Evolutionary conservation across 352 stramenopile species (phyloP).

Genomic region (Pythium pyrilobum): DNA sequence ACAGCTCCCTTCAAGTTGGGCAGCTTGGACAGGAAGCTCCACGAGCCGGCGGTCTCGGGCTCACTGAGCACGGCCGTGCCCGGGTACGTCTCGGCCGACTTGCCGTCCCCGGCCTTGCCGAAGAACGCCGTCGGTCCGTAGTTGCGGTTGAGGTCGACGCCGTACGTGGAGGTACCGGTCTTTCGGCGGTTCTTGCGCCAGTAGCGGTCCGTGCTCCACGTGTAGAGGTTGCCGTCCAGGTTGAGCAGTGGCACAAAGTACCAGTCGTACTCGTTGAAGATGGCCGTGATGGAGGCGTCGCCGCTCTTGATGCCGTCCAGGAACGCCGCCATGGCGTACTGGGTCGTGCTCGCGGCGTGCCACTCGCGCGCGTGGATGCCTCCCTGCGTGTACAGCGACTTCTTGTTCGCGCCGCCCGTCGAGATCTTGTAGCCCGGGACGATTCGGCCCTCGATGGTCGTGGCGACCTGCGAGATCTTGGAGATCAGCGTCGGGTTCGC

Average conservation of each 20-base stretch:
- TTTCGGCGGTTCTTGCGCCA: constrained; percentile 25
- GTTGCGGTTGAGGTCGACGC: constrained; percentile 26
- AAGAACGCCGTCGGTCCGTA: constrained; percentile 24
- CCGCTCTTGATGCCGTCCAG: constrained; percentile 12
- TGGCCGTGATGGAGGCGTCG: constrained; percentile 10
- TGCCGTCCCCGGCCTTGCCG: constrained; percentile 12
- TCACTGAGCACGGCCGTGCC: constrained; percentile 21
- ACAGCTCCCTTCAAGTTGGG: constrained; percentile 4
- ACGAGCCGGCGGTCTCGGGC: constrained; percentile 11
- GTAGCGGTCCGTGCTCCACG: constrained; percentile 18
- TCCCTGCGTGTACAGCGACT: constrained; percentile 20
- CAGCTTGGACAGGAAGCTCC: constrained; percentile 2
- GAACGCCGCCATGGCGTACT: constrained; percentile 15
- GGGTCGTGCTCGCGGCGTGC: constrained; percentile 10
- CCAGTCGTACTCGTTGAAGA: constrained; percentile 23
- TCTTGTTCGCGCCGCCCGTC: constrained; percentile 4
- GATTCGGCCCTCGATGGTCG: constrained; percentile 7
- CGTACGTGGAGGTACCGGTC: neutral
- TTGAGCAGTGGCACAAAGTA: constrained; percentile 28
- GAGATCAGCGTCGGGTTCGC: constrained; percentile 16
- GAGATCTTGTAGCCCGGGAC: constrained; percentile 22
- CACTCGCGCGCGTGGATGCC: constrained; percentile 25
- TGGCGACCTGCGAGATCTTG: constrained; percentile 17
- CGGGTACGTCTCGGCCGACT: constrained; percentile 21
- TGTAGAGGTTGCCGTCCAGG: constrained; percentile 18